These are phyloP conservation scores for Dictyostelium citrinum DNA, from an alignment of 78 protist genomes.

Conservation along the genomic window DNA sequence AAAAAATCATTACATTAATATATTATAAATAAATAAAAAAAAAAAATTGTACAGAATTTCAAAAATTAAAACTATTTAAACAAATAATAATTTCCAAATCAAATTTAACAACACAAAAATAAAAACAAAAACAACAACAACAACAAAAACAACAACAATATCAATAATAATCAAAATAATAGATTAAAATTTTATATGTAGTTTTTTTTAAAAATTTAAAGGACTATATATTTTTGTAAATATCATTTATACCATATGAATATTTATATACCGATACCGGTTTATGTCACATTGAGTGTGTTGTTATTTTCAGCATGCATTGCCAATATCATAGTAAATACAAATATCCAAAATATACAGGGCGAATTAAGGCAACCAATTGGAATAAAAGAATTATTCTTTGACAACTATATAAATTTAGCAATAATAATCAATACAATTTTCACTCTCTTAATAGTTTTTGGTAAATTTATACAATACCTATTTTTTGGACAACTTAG, in stretches of 20 bases:
- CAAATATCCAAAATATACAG: background rate
- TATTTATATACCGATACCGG: constrained; percentile 32
- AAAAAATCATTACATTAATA: too few species aligned
- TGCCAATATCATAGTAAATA: background rate
- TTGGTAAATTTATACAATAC: constrained; percentile 77
- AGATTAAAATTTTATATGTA: background rate
- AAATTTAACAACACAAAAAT: too few species aligned
- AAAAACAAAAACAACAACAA: too few species aligned
- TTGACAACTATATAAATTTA: constrained; percentile 4
- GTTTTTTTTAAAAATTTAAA: background rate
- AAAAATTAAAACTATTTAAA: too few species aligned
- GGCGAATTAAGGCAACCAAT: background rate
- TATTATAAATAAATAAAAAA: too few species aligned
- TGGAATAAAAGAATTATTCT: background rate
- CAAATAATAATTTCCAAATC: too few species aligned
- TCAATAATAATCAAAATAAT: too few species aligned
- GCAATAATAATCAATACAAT: constrained; percentile 45
- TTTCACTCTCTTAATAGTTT: constrained; percentile 34
- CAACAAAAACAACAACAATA: too few species aligned
- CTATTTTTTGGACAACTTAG: constrained; percentile 67
- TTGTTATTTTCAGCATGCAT: constrained; percentile 3
- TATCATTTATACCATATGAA: background rate
- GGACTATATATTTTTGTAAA: background rate
- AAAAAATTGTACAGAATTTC: too few species aligned
- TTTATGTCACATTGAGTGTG: constrained; percentile 30